Evolutionary conservation across 805 yeast species (phyloP).

Genomic region (Zygosaccharomyces rouxii): DNA sequence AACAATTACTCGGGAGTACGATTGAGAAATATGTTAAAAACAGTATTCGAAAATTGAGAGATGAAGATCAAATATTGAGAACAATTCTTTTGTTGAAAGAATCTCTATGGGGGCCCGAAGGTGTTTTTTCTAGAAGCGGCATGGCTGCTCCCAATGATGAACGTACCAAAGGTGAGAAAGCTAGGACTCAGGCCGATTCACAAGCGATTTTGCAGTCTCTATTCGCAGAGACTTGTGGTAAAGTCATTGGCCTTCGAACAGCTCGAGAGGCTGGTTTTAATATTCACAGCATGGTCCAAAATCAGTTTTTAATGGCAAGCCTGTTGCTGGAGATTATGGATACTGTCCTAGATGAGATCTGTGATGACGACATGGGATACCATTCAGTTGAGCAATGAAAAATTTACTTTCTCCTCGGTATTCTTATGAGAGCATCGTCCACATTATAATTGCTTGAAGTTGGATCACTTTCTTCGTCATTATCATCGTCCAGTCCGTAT

Average conservation of each 20-base stretch:
- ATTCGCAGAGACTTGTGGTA: conserved; percentile 61
- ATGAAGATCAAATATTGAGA: conserved; percentile 43
- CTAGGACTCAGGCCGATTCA: conserved; percentile 55
- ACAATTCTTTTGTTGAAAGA: conserved; percentile 32
- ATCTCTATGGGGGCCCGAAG: conserved; percentile 51
- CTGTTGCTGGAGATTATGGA: conserved; percentile 58
- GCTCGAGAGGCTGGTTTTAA: conserved; percentile 58
- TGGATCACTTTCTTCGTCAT: conserved; percentile 1
- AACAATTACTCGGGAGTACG: conserved; percentile 82
- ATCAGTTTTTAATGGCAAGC: conserved; percentile 63
- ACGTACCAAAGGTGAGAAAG: conserved; percentile 50
- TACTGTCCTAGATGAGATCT: conserved; percentile 42
- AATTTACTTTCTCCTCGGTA: conserved; percentile 10
- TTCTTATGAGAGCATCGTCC: conserved; percentile 19
- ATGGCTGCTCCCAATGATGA: conserved; percentile 16
- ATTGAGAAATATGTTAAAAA: conserved; percentile 65
- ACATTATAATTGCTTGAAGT: conserved; percentile 9
- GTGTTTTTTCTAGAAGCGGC: conserved; percentile 43
- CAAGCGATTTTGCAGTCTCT: conserved; percentile 50
- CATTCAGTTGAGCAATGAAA: background rate
- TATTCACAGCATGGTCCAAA: conserved; percentile 66
- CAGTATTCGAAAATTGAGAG: conserved; percentile 23
- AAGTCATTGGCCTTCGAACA: conserved; percentile 65
- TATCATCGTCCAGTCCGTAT: conserved; percentile 1
- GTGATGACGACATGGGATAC: background rate